Conservation (phyloP, 257 asterid genomes). For the Nicotiana attenuata region DNA sequence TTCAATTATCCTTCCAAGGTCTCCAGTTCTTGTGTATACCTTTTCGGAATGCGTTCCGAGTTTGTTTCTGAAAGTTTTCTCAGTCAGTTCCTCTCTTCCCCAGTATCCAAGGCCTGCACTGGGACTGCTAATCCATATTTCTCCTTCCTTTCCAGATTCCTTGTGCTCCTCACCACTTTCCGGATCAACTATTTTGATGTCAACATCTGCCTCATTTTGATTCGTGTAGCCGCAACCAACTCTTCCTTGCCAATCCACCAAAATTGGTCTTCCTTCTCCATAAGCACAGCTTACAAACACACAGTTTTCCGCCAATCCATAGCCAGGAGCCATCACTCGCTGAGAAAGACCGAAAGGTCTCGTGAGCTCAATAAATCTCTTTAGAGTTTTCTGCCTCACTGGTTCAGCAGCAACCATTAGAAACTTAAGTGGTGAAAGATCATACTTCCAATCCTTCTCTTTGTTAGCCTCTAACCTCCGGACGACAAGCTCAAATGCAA, state of each 20-base stretch:
- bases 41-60: conserved; percentile 30
- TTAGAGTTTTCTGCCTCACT: conserved; percentile 61
- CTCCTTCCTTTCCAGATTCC: conserved; percentile 60
- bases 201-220: conserved; percentile 42
- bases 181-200: conserved; percentile 54
- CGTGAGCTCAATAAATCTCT: conserved; percentile 56
- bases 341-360: conserved; percentile 65
- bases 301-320: conserved; percentile 86
- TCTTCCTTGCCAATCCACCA: conserved; percentile 86
- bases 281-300: conserved; percentile 76
- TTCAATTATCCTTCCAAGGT: conserved; percentile 56
- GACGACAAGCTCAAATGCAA: conserved; percentile 59
- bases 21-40: conserved; percentile 67
- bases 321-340: conserved; percentile 75
- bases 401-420: conserved; percentile 92
- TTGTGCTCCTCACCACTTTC: conserved; percentile 47
- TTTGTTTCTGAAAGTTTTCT: conserved; percentile 41
- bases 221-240: conserved; percentile 62
- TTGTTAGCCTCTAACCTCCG: conserved; percentile 55
- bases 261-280: conserved; percentile 59
- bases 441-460: conserved; percentile 36
- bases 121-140: conserved; percentile 81
- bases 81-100: conserved; percentile 53
- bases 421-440: conserved; percentile 65
- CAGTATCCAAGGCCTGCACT: conserved; percentile 81